Evolutionary conservation across 805 yeast genomes (phyloP), one percentile per base, ranked within the genome.

Genomic region (Wickerhamomyces sydowiorum): DNA sequence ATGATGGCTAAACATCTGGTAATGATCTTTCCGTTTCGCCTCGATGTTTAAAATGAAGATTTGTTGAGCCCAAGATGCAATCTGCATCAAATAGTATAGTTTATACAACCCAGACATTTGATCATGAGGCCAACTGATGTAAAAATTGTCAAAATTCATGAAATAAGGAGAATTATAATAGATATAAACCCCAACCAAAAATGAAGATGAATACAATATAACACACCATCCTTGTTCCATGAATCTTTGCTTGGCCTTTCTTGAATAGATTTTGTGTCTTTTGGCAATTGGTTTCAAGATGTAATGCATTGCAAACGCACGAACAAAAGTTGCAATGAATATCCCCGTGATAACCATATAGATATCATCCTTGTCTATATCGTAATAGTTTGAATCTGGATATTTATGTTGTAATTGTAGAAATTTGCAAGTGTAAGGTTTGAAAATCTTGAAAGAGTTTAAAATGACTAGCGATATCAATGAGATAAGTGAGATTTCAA

Each of bases 1-100:
- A 62, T 89, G 97, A 60, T 89, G 97, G 36, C 81, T 66, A 55
- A 88, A 78, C 97, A 89, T 89, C 63, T 89, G 96, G 51, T 64
- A 61, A 59, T 86, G 80, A 59, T 89, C 97, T 58, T 87, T 87
- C 47, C 97, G 76, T 48, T 72, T 76, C 46, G 76, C 80, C 62
- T 89, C 97, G 39, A 88, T 63, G 62, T 87, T 78, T 45, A 90
- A 68, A 24, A 84, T 86, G 50, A 85, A 71, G 20, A 86, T 69
- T 61, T 87, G 96, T 53, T 85, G 87, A 47, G 86, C 55, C 95
- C 95, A 90, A 50, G 76, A 76, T 13, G 84, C 81, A n/a, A 83
- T 69, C 52, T 84, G 82, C 31, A 78, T 62, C 32, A 89, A 69
- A 54, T 89, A 89, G 63, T 84, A 90, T 10, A 64, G 56, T 65